These are phyloP conservation scores for Hsuehochloa calcarea DNA, from an alignment of 176 grass and related monocot genomes.

Conservation along the genomic window DNA sequence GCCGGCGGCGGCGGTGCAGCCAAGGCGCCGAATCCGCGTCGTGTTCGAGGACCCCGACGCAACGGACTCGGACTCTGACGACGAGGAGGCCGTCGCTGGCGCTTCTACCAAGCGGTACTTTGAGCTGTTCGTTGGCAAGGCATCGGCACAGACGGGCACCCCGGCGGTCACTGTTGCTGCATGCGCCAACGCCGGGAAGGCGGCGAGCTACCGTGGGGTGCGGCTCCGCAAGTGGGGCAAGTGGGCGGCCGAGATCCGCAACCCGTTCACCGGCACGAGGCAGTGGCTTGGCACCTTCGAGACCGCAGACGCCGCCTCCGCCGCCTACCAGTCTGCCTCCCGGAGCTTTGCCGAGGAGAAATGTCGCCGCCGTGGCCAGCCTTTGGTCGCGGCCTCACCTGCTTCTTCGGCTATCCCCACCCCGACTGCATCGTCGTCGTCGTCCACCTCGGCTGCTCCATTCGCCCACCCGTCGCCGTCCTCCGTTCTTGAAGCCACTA, in stretches of 20 bases:
- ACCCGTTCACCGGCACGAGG: constrained; percentile 69
- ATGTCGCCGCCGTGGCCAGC: constrained; percentile 30
- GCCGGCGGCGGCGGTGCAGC: neutral
- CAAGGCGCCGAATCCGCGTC: constrained; percentile 51
- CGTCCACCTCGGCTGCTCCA: constrained; percentile 40
- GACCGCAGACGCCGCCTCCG: constrained; percentile 52
- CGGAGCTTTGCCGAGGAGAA: constrained; percentile 62
- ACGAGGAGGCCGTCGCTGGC: constrained; percentile 1
- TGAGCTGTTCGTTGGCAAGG: constrained; percentile 46
- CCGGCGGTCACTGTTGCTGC: constrained; percentile 13
- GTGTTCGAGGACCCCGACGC: constrained; percentile 76
- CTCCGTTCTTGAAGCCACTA: constrained; percentile 40
- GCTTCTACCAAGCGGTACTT: constrained; percentile 35
- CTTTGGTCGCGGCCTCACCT: neutral
- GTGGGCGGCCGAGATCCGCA: constrained; percentile 94
- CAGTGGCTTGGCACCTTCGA: constrained; percentile 93
- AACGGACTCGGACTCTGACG: constrained; percentile 70
- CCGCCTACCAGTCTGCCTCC: constrained; percentile 61
- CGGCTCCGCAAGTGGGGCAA: constrained; percentile 89
- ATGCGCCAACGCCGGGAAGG: constrained; percentile 5
- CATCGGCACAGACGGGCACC: neutral
- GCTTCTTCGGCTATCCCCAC: neutral
- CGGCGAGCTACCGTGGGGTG: constrained; percentile 56
- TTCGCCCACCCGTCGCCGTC: constrained; percentile 50
- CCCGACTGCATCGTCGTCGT: constrained; percentile 31